A percentile compares a stretch with the other conserved stretches of the same genome.
Evolutionary conservation across 345 rosid genomes (phyloP).

Genomic region (Trapa bicornis): DNA sequence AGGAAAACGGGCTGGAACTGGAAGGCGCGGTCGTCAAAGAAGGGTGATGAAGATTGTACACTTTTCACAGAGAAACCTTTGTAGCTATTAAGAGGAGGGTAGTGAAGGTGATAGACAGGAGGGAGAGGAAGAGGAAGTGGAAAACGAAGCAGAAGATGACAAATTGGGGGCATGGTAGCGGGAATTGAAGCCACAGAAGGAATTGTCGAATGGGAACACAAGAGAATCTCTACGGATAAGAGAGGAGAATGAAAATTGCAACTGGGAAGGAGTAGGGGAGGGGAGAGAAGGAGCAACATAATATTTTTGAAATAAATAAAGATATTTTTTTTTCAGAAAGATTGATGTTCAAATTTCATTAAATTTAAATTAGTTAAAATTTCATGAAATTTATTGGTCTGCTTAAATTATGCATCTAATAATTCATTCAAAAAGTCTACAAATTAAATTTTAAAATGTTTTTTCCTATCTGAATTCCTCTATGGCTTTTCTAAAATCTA

Average conservation of each 20-base stretch:
- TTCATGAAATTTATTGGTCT: too few species aligned
- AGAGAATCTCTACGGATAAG: slow-evolving; percentile 10
- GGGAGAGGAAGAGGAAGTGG: slow-evolving; percentile 4
- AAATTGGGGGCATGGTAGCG: slow-evolving; percentile 4
- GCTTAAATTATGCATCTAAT: too few species aligned
- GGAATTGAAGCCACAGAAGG: slow-evolving; percentile 29
- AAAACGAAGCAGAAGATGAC: slow-evolving; percentile 12
- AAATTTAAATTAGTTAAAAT: too few species aligned
- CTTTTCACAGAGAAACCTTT: neutral
- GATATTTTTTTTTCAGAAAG: too few species aligned
- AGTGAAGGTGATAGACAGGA: slow-evolving; percentile 2
- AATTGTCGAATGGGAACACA: neutral
- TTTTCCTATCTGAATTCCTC: too few species aligned
- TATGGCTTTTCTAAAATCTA: too few species aligned
- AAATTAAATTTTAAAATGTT: too few species aligned
- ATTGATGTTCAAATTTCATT: too few species aligned
- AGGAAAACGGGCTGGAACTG: slow-evolving; percentile 25
- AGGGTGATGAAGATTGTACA: neutral
- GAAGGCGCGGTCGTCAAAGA: slow-evolving; percentile 7
- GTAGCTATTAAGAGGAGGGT: neutral
- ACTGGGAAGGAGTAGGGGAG: too few species aligned
- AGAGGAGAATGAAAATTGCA: neutral
- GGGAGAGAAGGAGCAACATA: too few species aligned
- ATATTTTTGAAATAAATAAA: too few species aligned
- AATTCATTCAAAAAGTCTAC: too few species aligned